Base-by-base conservation (phyloP, 352 stramenopile genomes). In the Poterioochromonas sp. region DNA sequence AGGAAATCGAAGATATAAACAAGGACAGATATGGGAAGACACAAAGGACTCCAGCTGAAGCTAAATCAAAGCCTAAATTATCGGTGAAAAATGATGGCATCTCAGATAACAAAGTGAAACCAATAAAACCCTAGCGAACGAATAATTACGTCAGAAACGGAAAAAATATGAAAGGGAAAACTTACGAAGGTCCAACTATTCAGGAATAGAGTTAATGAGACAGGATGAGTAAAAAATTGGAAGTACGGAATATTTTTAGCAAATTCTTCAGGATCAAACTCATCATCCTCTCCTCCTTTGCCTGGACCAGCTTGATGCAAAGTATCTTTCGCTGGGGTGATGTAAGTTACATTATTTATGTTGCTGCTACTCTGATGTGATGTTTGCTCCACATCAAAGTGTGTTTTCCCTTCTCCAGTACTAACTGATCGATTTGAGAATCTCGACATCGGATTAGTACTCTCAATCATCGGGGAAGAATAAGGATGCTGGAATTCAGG, bases 71-170 rank as follows among this genome's bases (percentile, higher is more conserved):
- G 12, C 65, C 65, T 20, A 74, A 37, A 29, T 34, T 37, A 54
- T 74, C 65, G 1, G 65, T 74, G 2, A 74, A n/a, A 39, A 58
- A 74, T 35, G 65, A 74, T 35, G 65, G 65, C 65, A 74, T 74
- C 29, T 74, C 65, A 26, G 65, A 58, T 26, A 74, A 39, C 40
- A 74, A 35, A 32, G 41, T 74, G 29, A 58, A 74, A 18, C 65
- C 65, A 35, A 74, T 54, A 2, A 2, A 74, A 12, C 65, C 65
- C 29, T 71, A 32, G 34, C 8, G 54, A 39, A 65, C 8, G 8
- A 39, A 65, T 39, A 58, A 26, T 26, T 26, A 58, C 15, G 15
- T 26, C 47, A 15, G n/a, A 15, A 32, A 39, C n/a, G 54, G 12
- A 5, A 65, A 22, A 65, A 39, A 65, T 32, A 39, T 39, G 8